Evolutionary conservation across 257 asterid genomes (phyloP).

Genomic region (Capsicum rhomboideum): DNA sequence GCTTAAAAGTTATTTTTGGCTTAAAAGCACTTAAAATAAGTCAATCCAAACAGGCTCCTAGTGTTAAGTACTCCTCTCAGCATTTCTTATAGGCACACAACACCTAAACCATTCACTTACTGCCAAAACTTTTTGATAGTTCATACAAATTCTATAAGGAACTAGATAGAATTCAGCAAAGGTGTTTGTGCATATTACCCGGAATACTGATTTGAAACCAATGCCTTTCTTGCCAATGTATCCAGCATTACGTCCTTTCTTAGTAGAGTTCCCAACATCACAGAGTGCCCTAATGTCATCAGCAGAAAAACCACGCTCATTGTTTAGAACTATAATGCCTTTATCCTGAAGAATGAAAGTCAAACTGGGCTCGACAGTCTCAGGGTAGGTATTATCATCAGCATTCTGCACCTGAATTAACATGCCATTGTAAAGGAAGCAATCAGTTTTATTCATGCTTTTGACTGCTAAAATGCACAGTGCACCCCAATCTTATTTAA

Average conservation of each 20-base stretch:
- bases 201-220: conserved; percentile 96
- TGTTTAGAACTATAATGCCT: conserved; percentile 69
- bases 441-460: background rate
- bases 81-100: background rate
- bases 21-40: too few species aligned
- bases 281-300: conserved; percentile 86
- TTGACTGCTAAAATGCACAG: background rate
- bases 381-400: conserved; percentile 81
- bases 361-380: conserved; percentile 74
- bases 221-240: conserved; percentile 99
- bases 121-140: background rate
- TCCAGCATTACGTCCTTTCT: conserved; percentile 57
- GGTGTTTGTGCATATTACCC: conserved; percentile 44
- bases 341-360: conserved; percentile 75
- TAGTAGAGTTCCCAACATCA: conserved; percentile 94
- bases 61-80: background rate
- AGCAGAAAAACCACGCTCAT: conserved; percentile 78
- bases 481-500: background rate
- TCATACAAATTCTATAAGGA: background rate
- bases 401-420: conserved; percentile 86
- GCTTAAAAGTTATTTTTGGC: too few species aligned
- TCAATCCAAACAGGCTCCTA: too few species aligned
- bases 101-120: background rate
- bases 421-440: background rate
- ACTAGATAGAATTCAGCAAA: background rate